A percentile compares a stretch with the other conserved stretches of the same genome.
phyloP scores from a whole-genome alignment of 768 basidiomycete species.

The Podaxis sp. region DNA sequence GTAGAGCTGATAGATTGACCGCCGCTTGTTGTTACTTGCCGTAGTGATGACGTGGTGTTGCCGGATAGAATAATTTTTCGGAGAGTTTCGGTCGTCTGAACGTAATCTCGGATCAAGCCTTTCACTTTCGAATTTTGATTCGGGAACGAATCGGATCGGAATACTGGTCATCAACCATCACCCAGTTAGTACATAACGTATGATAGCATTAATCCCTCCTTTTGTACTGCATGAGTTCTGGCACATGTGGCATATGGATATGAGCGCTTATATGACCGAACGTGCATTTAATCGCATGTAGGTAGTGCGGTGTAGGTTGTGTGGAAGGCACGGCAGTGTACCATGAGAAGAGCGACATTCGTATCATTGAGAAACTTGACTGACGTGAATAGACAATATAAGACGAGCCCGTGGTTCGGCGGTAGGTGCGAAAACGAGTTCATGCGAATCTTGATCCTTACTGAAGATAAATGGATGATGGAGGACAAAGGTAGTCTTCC shows the following conservation, averaged over 20 bases:
- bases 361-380: too few relatives aligned
- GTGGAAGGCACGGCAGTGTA: too few relatives aligned
- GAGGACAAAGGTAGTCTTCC: too few relatives aligned
- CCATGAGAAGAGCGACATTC: too few relatives aligned
- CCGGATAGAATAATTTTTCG: not conserved
- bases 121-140: not conserved
- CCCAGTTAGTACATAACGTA: not conserved
- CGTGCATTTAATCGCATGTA: not conserved
- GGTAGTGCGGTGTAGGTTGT: too few relatives aligned
- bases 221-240: not conserved
- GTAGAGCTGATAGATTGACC: too few relatives aligned
- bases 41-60: not conserved
- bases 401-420: too few relatives aligned
- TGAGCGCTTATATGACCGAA: not conserved
- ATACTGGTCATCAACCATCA: not conserved
- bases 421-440: too few relatives aligned
- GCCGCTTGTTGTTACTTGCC: not conserved
- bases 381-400: too few relatives aligned
- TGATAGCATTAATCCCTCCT: not conserved
- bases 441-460: too few relatives aligned
- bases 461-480: too few relatives aligned
- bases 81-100: not conserved
- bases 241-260: not conserved
- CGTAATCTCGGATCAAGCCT: not conserved
- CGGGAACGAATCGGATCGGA: constrained; percentile 4